Evolutionary conservation across 2,329 filamentous ascomycete species (phyloP).

Genomic region (Penicillium sp.): DNA sequence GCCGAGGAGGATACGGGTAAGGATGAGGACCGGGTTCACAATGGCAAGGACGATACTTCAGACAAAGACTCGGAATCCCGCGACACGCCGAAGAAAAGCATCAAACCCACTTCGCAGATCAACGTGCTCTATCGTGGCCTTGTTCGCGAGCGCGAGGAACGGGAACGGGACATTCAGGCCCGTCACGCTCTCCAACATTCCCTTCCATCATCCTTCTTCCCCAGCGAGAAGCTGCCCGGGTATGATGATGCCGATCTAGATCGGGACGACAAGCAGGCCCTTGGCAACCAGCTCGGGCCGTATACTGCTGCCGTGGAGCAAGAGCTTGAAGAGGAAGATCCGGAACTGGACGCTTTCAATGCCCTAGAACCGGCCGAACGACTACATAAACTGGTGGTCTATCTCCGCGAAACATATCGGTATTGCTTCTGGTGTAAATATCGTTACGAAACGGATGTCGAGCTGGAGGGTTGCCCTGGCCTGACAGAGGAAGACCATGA

Average conservation of each 20-base stretch:
- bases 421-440: constrained; percentile 99
- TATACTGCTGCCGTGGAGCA: constrained; percentile 44
- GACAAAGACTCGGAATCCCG: constrained; percentile 9
- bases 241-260: constrained; percentile 68
- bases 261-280: constrained; percentile 64
- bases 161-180: constrained; percentile 37
- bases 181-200: constrained; percentile 33
- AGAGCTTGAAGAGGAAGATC: constrained; percentile 66
- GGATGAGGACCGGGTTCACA: constrained; percentile 1
- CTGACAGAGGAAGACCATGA: constrained; percentile 77
- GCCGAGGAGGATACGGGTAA: constrained; percentile 24
- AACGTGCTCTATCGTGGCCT: constrained; percentile 77
- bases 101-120: constrained; percentile 59
- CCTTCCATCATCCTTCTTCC: constrained; percentile 34
- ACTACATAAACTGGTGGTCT: constrained; percentile 61
- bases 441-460: constrained; percentile 57
- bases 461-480: constrained; percentile 89
- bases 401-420: constrained; percentile 64
- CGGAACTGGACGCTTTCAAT: constrained; percentile 76
- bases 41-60: constrained; percentile 13
- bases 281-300: constrained; percentile 52
- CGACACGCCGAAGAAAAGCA: constrained; percentile 9
- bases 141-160: constrained; percentile 63
- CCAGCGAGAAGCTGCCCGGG: constrained; percentile 51
- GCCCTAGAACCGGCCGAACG: constrained; percentile 62